A percentile compares a stretch with the other conserved stretches of the same genome.
These are phyloP conservation scores for Ziziphus jujuba DNA, from an alignment of 306 rosid species.

Conservation along the genomic window DNA sequence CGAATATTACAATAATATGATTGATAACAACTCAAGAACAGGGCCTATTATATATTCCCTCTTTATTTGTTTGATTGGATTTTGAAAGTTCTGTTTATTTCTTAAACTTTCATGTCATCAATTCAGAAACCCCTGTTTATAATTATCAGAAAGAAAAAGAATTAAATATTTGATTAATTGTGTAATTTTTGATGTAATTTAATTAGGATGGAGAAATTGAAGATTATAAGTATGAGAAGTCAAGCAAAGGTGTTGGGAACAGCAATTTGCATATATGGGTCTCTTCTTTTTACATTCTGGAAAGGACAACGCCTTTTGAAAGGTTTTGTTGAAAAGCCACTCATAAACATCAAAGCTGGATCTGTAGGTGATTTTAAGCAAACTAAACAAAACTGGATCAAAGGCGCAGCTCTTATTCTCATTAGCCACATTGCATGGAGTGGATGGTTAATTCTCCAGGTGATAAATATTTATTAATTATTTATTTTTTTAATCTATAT, in stretches of 20 bases:
- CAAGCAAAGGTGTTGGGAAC: slow-evolving; percentile 42
- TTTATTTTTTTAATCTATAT: too few species aligned
- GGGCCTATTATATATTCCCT: too few species aligned
- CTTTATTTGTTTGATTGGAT: too few species aligned
- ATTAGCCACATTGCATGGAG: slow-evolving; percentile 29
- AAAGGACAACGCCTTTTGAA: slow-evolving; percentile 25
- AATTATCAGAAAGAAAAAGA: too few species aligned
- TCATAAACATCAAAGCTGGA: slow-evolving; percentile 8
- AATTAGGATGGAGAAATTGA: slow-evolving; percentile 50
- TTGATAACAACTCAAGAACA: too few species aligned
- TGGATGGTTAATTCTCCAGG: slow-evolving; percentile 47
- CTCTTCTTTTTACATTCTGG: slow-evolving; percentile 42
- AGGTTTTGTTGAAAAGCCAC: slow-evolving; percentile 25
- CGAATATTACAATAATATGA: too few species aligned
- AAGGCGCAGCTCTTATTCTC: slow-evolving; percentile 41
- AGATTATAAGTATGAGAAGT: slow-evolving; percentile 27
- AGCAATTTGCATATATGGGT: slow-evolving; percentile 36
- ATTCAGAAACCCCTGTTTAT: too few species aligned
- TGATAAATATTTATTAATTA: too few species aligned
- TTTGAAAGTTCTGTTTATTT: too few species aligned
- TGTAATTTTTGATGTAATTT: too few species aligned
- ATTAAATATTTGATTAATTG: too few species aligned
- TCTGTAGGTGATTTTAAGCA: not conserved
- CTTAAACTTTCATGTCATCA: too few species aligned
- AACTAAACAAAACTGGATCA: slow-evolving; percentile 32